These are phyloP conservation scores for Lentinula guzmanii DNA, from an alignment of 768 basidiomycete species.

Conservation along the genomic window DNA sequence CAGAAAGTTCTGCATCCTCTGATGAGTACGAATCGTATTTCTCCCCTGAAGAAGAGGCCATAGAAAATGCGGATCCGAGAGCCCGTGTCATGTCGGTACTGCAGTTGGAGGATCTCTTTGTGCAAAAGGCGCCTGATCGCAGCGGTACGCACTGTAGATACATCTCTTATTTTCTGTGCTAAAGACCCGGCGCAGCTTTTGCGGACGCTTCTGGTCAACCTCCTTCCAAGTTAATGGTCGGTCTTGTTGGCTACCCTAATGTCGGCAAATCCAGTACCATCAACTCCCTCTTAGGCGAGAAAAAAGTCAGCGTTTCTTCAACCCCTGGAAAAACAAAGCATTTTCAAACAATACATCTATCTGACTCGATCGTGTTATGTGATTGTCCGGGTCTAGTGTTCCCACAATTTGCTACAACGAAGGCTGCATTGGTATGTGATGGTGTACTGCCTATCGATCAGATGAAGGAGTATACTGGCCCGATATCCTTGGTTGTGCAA, in stretches of 20 bases:
- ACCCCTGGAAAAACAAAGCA: conserved; percentile 99
- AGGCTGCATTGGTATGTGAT: conserved; percentile 93
- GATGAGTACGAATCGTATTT: conserved; percentile 31
- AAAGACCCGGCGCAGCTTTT: conserved; percentile 44
- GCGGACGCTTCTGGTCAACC: conserved; percentile 47
- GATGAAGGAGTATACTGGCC: conserved; percentile 88
- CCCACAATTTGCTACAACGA: conserved; percentile 96
- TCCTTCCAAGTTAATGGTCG: conserved; percentile 67
- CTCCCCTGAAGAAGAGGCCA: conserved; percentile 48
- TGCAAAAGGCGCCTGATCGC: conserved; percentile 63
- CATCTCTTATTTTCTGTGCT: not conserved
- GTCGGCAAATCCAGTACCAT: conserved; percentile 98
- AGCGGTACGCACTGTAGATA: conserved; percentile 36
- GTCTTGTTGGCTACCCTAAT: conserved; percentile 97
- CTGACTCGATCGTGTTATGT: conserved; percentile 78
- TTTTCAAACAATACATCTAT: conserved; percentile 97
- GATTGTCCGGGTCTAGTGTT: conserved; percentile 99
- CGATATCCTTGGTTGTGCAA: conserved; percentile 68
- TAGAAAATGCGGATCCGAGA: conserved; percentile 53
- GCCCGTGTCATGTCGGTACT: conserved; percentile 77
- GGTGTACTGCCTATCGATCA: conserved; percentile 98
- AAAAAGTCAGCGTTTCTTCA: conserved; percentile 96
- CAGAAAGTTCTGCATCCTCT: conserved; percentile 17
- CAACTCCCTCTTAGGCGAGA: conserved; percentile 92
- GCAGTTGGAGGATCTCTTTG: conserved; percentile 83